Evolutionary conservation across 768 basidiomycete genomes (phyloP).

Genomic region (Clitopilus passeckerianus): DNA sequence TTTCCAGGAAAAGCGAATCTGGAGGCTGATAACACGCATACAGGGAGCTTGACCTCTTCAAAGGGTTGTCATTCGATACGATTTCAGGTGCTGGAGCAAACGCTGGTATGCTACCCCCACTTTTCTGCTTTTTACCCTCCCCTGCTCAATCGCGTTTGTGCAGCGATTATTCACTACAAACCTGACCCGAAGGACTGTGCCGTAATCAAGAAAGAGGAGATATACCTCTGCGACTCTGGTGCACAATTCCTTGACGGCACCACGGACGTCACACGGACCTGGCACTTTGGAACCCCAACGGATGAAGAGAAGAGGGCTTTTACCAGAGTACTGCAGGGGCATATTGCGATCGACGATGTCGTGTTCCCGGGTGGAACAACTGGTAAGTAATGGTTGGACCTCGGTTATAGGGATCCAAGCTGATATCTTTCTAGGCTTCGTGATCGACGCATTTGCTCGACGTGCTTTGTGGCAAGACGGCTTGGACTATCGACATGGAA

Average conservation of each 20-base stretch:
- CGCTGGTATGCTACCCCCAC: conserved; percentile 52
- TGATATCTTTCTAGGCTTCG: conserved; percentile 10
- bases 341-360: conserved; percentile 83
- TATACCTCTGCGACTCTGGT: conserved; percentile 73
- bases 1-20: not conserved
- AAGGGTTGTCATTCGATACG: conserved; percentile 85
- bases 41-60: conserved; percentile 76
- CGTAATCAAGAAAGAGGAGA: conserved; percentile 68
- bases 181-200: conserved; percentile 74
- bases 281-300: conserved; percentile 87
- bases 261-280: conserved; percentile 90
- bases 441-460: conserved; percentile 68
- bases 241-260: conserved; percentile 68
- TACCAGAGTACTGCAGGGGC: conserved; percentile 88
- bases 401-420: no score
- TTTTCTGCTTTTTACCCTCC: not conserved
- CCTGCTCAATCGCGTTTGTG: not conserved
- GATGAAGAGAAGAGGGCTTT: conserved; percentile 82
- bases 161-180: conserved; percentile 91
- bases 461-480: conserved; percentile 83
- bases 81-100: conserved; percentile 94
- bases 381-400: conserved; percentile 27
- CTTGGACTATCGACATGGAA: conserved; percentile 82
- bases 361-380: conserved; percentile 81
- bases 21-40: not conserved